Evolutionary conservation across 768 basidiomycete genomes (phyloP), one percentile per base, ranked within the genome.

Genomic region (Coprinopsis strossmayeri): DNA sequence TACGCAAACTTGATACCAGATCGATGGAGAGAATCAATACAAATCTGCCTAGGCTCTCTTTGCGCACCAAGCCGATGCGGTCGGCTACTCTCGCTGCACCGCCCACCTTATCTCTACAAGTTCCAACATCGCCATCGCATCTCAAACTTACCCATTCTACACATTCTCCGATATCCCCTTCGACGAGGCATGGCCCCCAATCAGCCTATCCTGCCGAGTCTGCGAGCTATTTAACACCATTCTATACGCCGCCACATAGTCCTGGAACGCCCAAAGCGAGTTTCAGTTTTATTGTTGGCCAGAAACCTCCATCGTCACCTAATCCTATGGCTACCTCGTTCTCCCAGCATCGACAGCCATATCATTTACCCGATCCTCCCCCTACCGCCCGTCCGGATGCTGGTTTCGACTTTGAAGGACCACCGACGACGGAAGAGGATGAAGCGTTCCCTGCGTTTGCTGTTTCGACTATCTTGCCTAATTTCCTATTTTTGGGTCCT

Each of bases 401-500:
- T 5, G 28, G 43, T 15, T 45, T 45, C 20, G 43, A 45, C 23
- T 67, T 71, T 2, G 77, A 78, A 50, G 34, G 35, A 28, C 49
- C 45, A 27, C 72, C 76, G 41, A 79, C 82, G 20, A 79, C 74
- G 2, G 66, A 55, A 3, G 77, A 77, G 3, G 74, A 79, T 43
- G 83, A 82, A 17, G 67, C 79, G 20, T 74, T 79, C 55, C 80
- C 82, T 3, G 65, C 66, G 3, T 97, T 96, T 61, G 69, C 74
- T n/a, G 80, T 96, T 30, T 95, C 92, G 13, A 88, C 87, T 17
- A 96, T 98, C 55, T 71, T 98, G 2, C 93, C 94, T 2, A 78
- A 81, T 49, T 96, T 96, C 67, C 70, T 98, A 23, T 98, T 80
- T 65, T 76, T 97, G 26, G 95, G 94, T 1, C 91, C 94, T 0